Conservation (phyloP, 805 yeast species). For the Candida ipomoeae region DNA sequence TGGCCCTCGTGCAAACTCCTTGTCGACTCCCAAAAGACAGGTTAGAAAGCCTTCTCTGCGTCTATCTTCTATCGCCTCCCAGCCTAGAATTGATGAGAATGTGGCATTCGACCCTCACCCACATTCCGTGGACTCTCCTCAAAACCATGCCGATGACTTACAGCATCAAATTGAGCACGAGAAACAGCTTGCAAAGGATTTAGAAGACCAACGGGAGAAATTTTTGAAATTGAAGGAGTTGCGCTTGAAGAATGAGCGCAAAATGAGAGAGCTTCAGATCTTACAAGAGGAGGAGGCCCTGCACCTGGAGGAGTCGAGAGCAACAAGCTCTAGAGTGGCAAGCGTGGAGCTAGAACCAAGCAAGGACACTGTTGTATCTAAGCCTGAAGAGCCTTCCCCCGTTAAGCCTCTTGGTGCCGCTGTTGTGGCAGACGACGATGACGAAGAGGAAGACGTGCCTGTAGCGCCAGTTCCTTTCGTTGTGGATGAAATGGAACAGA, state of each 20-base stretch:
- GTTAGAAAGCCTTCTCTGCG: slow-evolving; percentile 11
- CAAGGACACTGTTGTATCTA: background rate
- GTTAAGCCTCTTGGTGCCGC: slow-evolving; percentile 2
- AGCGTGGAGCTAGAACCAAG: background rate
- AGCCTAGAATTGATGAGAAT: slow-evolving; percentile 16
- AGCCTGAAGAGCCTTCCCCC: background rate
- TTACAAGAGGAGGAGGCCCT: slow-evolving; percentile 14
- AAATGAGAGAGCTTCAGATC: slow-evolving; percentile 17
- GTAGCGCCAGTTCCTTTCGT: slow-evolving; percentile 15
- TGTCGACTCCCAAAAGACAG: slow-evolving; percentile 13
- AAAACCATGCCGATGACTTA: slow-evolving; percentile 21
- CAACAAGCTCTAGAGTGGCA: background rate
- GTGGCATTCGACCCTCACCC: slow-evolving; percentile 24
- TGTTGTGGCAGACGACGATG: slow-evolving; percentile 6
- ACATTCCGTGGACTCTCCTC: background rate
- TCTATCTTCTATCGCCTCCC: slow-evolving; percentile 12
- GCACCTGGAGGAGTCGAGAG: slow-evolving; percentile 1
- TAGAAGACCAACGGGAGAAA: slow-evolving; percentile 36
- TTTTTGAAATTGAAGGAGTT: slow-evolving; percentile 30
- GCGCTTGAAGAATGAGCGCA: slow-evolving; percentile 27
- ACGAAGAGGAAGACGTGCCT: slow-evolving; percentile 23
- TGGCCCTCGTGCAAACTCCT: slow-evolving; percentile 23
- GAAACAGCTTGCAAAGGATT: slow-evolving; percentile 31
- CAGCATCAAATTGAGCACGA: slow-evolving; percentile 38
- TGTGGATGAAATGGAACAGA: slow-evolving; percentile 24